Evolutionary conservation across 2,329 filamentous ascomycete genomes (phyloP).

Genomic region (Diaporthe capsici): DNA sequence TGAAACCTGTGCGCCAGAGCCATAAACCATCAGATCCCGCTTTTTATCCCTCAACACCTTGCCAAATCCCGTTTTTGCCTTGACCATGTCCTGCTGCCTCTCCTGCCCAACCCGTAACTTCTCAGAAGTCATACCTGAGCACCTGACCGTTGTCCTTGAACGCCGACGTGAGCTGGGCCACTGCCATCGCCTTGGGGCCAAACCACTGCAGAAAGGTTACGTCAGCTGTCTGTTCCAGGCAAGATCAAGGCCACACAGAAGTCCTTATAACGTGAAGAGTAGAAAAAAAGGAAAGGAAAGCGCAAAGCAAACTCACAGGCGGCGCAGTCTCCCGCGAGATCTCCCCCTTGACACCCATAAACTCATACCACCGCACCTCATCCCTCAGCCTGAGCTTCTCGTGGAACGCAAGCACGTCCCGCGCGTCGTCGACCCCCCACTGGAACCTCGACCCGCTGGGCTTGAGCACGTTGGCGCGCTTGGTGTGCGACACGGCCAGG

Average conservation of each 20-base stretch:
- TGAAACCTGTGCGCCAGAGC: background rate
- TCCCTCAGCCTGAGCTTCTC: constrained; percentile 24
- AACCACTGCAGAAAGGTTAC: constrained; percentile 23
- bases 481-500: background rate
- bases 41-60: background rate
- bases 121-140: constrained; percentile 24
- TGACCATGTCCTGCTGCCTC: background rate
- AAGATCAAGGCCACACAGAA: background rate
- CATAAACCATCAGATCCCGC: background rate
- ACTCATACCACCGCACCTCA: constrained; percentile 35
- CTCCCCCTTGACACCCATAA: constrained; percentile 30
- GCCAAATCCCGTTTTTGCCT: background rate
- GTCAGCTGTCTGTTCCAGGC: background rate
- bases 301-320: background rate
- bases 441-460: constrained; percentile 22
- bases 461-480: constrained; percentile 21
- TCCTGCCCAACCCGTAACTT: rapidly evolving
- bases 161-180: constrained; percentile 8
- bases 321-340: constrained; percentile 26
- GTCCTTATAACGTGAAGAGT: background rate
- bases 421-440: constrained; percentile 36
- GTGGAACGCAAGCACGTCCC: constrained; percentile 20
- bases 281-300: background rate
- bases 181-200: constrained; percentile 35
- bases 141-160: constrained; percentile 29